These are phyloP conservation scores for Pulchroboletus neoregius DNA, from an alignment of 1,284 basidiomycete species.

Conservation along the genomic window DNA sequence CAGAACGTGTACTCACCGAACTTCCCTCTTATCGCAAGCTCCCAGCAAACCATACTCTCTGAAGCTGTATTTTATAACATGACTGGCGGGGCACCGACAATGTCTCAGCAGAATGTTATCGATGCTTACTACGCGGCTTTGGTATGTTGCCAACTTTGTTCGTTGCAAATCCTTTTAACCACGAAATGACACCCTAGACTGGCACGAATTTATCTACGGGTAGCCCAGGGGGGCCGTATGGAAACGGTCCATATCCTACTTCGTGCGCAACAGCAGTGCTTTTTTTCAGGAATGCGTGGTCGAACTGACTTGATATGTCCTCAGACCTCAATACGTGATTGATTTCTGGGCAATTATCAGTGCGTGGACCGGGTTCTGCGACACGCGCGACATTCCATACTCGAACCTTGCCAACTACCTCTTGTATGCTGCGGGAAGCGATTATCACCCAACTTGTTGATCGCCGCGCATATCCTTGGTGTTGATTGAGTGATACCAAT, in stretches of 20 bases:
- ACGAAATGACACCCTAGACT: conserved; percentile 10
- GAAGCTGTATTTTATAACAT: conserved; percentile 23
- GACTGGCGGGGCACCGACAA: conserved; percentile 17
- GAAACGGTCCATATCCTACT: conserved; percentile 26
- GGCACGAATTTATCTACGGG: conserved; percentile 9
- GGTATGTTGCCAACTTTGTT: conserved; percentile 7
- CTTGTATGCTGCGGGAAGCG: conserved; percentile 17
- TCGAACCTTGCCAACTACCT: conserved; percentile 23
- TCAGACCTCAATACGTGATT: conserved; percentile 16
- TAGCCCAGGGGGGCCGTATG: conserved; percentile 1
- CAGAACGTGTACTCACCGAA: conserved; percentile 12
- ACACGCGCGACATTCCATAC: conserved; percentile 21
- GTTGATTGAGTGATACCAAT: not conserved
- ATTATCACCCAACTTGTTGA: conserved; percentile 15
- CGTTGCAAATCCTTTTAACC: too few relatives aligned
- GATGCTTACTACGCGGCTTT: conserved; percentile 22
- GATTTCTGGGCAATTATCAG: conserved; percentile 20
- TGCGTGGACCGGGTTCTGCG: conserved; percentile 25
- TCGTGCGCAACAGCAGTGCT: conserved; percentile 8
- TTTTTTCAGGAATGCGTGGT: not conserved
- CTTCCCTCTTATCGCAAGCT: conserved; percentile 8
- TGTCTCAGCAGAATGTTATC: conserved; percentile 25
- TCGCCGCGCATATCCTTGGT: not conserved
- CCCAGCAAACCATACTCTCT: conserved; percentile 14
- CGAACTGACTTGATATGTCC: not conserved